Conservation (phyloP, 495 filamentous ascomycete genomes). For the Podospora bellae-mahoneyi region DNA sequence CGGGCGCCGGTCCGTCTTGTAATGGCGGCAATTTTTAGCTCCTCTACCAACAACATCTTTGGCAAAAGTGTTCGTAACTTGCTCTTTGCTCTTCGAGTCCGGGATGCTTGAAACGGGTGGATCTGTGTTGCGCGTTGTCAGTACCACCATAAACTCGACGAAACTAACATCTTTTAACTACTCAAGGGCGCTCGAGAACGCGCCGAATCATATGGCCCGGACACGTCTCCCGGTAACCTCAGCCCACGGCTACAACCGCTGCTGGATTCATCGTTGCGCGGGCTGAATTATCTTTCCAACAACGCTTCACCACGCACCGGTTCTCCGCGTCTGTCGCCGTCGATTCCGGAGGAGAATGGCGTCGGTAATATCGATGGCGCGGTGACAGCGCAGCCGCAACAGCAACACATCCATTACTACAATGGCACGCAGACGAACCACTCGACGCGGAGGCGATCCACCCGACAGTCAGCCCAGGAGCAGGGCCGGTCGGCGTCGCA, state of each 20-base stretch:
- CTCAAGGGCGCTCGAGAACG: slow-evolving; percentile 32
- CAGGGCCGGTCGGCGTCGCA: slow-evolving; percentile 9
- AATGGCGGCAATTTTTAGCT: slow-evolving; percentile 27
- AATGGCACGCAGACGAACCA: slow-evolving; percentile 27
- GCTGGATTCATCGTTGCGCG: slow-evolving; percentile 14
- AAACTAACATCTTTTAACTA: slow-evolving; percentile 18
- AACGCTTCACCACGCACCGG: slow-evolving; percentile 14
- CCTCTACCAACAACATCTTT: slow-evolving; percentile 22
- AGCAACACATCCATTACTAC: slow-evolving; percentile 34
- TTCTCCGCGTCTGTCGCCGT: slow-evolving; percentile 11
- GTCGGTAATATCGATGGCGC: slow-evolving; percentile 30
- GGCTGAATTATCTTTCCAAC: slow-evolving; percentile 15
- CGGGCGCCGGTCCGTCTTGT: neutral
- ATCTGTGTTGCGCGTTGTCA: neutral
- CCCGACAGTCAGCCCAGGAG: slow-evolving; percentile 9
- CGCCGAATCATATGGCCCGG: slow-evolving; percentile 24
- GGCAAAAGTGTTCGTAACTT: slow-evolving; percentile 26
- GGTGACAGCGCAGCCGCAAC: slow-evolving; percentile 29
- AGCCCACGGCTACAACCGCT: slow-evolving; percentile 30
- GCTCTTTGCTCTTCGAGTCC: neutral
- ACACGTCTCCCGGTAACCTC: slow-evolving; percentile 14
- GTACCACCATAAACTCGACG: neutral
- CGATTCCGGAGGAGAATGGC: slow-evolving; percentile 24
- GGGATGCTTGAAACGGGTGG: neutral
- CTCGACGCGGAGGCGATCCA: slow-evolving; percentile 22